These are phyloP conservation scores for Cladosporium sp. DNA, from an alignment of 2,329 filamentous ascomycete species.

Conservation along the genomic window DNA sequence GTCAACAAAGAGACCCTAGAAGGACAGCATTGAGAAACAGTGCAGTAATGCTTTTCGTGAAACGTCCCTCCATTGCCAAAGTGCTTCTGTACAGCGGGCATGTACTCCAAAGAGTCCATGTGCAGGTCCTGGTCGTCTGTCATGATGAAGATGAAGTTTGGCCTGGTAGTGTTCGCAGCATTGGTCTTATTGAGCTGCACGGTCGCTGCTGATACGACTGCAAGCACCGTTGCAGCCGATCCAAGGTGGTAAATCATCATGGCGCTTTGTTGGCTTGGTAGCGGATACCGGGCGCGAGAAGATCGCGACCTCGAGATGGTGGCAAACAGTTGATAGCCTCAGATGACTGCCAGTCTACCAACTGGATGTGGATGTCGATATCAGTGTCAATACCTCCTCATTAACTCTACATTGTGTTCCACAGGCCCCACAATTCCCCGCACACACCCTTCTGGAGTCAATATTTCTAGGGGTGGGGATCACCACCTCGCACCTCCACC, in stretches of 20 bases:
- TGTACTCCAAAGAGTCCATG: slow-evolving; percentile 62
- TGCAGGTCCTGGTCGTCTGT: slow-evolving; percentile 68
- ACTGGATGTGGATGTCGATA: background rate
- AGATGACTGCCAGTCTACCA: background rate
- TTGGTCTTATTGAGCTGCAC: background rate
- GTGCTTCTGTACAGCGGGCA: slow-evolving; percentile 49
- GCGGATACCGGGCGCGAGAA: background rate
- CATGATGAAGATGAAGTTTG: slow-evolving; percentile 66
- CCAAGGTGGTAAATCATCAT: background rate
- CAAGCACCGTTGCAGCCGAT: background rate
- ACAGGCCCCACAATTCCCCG: background rate
- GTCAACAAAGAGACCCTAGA: slow-evolving; percentile 66
- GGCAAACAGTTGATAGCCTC: background rate
- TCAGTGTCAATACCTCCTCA: background rate
- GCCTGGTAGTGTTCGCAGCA: slow-evolving; percentile 21
- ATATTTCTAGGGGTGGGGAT: background rate
- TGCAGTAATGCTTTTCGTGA: slow-evolving; percentile 65
- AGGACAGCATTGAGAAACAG: slow-evolving; percentile 67
- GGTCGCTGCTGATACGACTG: background rate
- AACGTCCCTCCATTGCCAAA: slow-evolving; percentile 38
- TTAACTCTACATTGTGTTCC: too few relatives aligned
- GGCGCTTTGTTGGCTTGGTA: background rate
- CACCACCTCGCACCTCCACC: background rate
- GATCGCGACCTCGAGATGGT: background rate
- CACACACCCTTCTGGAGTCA: background rate